Evolutionary conservation across 352 stramenopile genomes (phyloP), one percentile per base, ranked within the genome.

Genomic region (Phytopythium mirpurense): DNA sequence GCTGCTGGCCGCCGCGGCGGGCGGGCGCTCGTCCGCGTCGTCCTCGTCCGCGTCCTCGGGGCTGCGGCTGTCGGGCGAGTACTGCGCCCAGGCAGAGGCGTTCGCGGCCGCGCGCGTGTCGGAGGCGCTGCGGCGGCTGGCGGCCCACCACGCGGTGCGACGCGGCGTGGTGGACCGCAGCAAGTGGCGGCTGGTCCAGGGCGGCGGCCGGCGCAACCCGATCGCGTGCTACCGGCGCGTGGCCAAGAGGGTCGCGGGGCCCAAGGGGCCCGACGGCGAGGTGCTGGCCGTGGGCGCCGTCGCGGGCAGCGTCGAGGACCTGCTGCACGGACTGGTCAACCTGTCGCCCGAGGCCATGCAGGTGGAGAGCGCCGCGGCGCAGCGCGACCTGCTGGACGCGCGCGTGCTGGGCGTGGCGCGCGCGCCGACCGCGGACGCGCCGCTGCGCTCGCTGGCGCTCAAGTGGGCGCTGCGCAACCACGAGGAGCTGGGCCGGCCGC

Each of bases 381-480:
- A 74, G 35, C 40, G 68, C 44, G 74, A 82, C 54, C 63, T 85
- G 43, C 60, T 80, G 31, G 74, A 85, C 67, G 72, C 62, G 21
- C 74, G 74, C 44, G 63, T 89, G 38, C 60, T 89, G 59, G 65
- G 65, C 37, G 65, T 76, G 32, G 71, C 86, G 26, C 50, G 72
- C 41, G 62, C 63, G 1, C 78, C 78, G 16, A 70, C 58, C 10
- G 38, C 62, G 19, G 60, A 40, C 45, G 67, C 78, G n/a, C 78
- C 78, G 29, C 87, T 89, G 59, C 62, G 65, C 18, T 72, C 74
- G 32, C 53, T 89, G 24, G 70, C 68, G 16, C 65, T 89, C 65
- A 89, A 89, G 63, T 89, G 76, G 75, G 60, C 73, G 19, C 51
- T 87, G 38, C 69, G 74, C 6, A 72, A 76, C 42, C 72, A 86